Evolutionary conservation across 257 asterid genomes (phyloP).

Genomic region (Vinca minor): DNA sequence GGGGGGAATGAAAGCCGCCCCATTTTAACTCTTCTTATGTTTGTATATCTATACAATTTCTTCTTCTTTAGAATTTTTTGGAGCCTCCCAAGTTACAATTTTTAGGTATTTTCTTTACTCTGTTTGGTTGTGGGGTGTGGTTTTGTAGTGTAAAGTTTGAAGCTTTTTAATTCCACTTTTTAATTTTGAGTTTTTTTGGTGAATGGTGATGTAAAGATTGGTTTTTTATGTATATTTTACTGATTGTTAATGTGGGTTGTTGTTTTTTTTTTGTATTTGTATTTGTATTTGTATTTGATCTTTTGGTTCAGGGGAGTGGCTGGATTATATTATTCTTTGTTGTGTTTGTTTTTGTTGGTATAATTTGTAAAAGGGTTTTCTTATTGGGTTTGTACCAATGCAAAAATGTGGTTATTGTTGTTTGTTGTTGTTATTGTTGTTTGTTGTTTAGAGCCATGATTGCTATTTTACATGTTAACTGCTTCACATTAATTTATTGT

Average conservation of each 20-base stretch:
- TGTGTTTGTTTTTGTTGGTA: slow-evolving; percentile 8
- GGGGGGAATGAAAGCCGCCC: slow-evolving; percentile 36
- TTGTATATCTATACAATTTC: slow-evolving; percentile 10
- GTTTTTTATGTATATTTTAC: slow-evolving; percentile 11
- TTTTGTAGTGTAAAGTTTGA: background rate
- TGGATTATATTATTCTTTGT: background rate
- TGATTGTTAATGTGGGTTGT: slow-evolving; percentile 33
- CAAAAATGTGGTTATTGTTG: slow-evolving; percentile 1
- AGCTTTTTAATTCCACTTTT: background rate
- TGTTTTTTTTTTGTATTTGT: too few relatives aligned
- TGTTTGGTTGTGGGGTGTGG: background rate
- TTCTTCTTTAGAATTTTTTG: slow-evolving; percentile 6
- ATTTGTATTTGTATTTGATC: slow-evolving; percentile 6
- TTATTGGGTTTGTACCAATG: background rate
- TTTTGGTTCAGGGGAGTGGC: slow-evolving; percentile 1
- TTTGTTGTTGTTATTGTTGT: background rate
- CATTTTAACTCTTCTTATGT: slow-evolving; percentile 36
- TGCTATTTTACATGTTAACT: background rate
- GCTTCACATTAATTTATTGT: background rate
- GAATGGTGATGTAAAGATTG: background rate
- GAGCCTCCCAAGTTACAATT: slow-evolving; percentile 19
- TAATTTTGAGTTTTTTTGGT: background rate
- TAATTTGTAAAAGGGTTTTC: background rate
- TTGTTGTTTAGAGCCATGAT: background rate
- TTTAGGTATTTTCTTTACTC: slow-evolving; percentile 20